These are phyloP conservation scores for Fusarium vanettenii DNA, from an alignment of 2,329 filamentous ascomycete genomes.

Conservation along the genomic window DNA sequence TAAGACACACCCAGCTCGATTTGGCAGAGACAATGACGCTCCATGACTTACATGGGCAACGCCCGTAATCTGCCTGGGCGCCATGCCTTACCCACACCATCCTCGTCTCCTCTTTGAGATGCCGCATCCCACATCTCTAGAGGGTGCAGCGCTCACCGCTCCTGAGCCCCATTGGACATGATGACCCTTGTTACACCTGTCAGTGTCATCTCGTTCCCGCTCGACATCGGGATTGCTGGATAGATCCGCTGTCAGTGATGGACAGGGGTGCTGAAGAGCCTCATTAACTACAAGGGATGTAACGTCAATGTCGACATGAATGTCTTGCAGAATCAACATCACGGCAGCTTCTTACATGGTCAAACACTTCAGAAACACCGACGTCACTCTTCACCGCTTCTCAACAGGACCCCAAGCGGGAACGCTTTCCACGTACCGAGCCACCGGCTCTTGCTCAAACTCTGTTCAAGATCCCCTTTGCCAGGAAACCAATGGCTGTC, in stretches of 20 bases:
- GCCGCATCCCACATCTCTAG: constrained; percentile 11
- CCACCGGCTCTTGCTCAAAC: constrained; percentile 34
- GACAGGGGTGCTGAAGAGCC: constrained; percentile 31
- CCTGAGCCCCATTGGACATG: constrained; percentile 21
- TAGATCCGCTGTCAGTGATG: constrained; percentile 42
- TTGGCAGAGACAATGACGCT: constrained; percentile 2
- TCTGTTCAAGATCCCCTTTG: constrained; percentile 29
- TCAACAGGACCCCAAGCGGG: not conserved
- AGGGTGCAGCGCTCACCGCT: constrained; percentile 16
- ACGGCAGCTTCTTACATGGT: not conserved
- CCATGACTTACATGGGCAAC: constrained; percentile 6
- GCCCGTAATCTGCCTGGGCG: constrained; percentile 1
- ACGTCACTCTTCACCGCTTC: constrained; percentile 20
- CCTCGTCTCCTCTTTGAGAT: constrained; percentile 14
- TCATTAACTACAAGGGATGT: constrained; percentile 18
- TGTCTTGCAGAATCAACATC: not conserved
- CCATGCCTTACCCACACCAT: constrained; percentile 13
- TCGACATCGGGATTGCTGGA: constrained; percentile 25
- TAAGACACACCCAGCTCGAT: not conserved
- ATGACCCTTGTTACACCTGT: constrained; percentile 32
- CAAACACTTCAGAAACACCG: not conserved
- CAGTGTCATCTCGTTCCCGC: constrained; percentile 23
- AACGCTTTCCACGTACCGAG: constrained; percentile 31
- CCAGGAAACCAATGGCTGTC: constrained; percentile 26
- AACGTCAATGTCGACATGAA: not conserved